Base-by-base conservation (phyloP, 2,329 filamentous ascomycete genomes). In the Xylariales sp. region DNA sequence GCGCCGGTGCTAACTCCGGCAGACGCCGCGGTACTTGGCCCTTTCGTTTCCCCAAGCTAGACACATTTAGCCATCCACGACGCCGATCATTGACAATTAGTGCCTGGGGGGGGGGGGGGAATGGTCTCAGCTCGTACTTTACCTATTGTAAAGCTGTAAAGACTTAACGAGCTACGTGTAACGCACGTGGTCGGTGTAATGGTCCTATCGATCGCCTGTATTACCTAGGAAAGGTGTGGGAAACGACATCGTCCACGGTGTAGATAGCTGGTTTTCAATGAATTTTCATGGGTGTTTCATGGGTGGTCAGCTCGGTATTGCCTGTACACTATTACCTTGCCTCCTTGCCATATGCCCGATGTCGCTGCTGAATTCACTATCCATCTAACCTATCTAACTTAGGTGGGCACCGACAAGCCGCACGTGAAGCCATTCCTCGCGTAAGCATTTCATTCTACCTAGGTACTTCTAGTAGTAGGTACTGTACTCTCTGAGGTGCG, bases 241-340 rank as follows among this genome's bases (percentile, higher is more conserved):
- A 34, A 41, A 41, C 14, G 12, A 10, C 12, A 41, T 41, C 39
- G 39, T 41, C 9, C 14, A 41, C 39, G 12, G 39, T 14, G 9
- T 14, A 41, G 39, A 14, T 41, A 41, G 10, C 9, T 41, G 14
- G 9, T 14, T 41, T 41, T 41, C 14, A 14, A 41, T 41, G 36
- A 39, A 5, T 34, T 34, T 34, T 34, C 8, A 34, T 34, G 5
- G 8, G 32, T 34, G 8, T 23, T 41, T 41, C 9, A 41, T 41
- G 39, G 8, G 62, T 54, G 16, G 46, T 54, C 55, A 64, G 63
- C 57, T 30, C 7, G 16, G 63, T 61, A 55, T 45, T 61, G 50
- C 63, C 16, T 41, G 41, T 14, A 50, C 8, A 14, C 30, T 12
- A 41, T 12, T 41, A 41, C 39, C 39, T 14, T 41, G 8, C 32